These are phyloP conservation scores for Globisporangium lucens DNA, from an alignment of 352 stramenopile species.

Conservation along the genomic window DNA sequence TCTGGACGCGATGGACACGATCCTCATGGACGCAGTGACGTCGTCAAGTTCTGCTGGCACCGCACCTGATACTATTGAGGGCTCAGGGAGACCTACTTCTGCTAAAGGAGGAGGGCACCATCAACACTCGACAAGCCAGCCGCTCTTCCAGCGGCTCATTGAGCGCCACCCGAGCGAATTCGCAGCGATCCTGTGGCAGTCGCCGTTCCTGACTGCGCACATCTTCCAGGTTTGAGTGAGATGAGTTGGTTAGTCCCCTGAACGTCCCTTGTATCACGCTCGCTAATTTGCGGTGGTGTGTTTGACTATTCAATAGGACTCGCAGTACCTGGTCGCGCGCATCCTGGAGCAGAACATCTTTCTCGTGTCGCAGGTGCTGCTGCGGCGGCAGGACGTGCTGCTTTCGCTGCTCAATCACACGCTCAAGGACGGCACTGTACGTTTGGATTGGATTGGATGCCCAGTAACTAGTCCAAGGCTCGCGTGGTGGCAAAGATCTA, in stretches of 20 bases:
- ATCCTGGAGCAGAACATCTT: constrained; percentile 79
- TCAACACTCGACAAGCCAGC: constrained; percentile 9
- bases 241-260: neutral
- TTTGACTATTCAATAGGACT: constrained; percentile 27
- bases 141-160: constrained; percentile 57
- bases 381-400: constrained; percentile 48
- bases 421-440: constrained; percentile 59
- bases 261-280: neutral
- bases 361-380: constrained; percentile 54
- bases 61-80: neutral
- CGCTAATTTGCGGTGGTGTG: neutral
- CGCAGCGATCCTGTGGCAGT: constrained; percentile 49
- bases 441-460: neutral
- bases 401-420: constrained; percentile 53
- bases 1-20: constrained; percentile 43
- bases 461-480: neutral
- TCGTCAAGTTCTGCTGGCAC: neutral
- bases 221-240: constrained; percentile 55
- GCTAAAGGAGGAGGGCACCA: neutral
- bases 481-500: neutral
- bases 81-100: neutral
- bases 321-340: constrained; percentile 49
- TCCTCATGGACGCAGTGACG: constrained; percentile 28
- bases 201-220: constrained; percentile 58
- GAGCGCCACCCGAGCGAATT: constrained; percentile 57